Conservation (phyloP, 2,329 filamentous ascomycete species). For the Talaromyces sp. region DNA sequence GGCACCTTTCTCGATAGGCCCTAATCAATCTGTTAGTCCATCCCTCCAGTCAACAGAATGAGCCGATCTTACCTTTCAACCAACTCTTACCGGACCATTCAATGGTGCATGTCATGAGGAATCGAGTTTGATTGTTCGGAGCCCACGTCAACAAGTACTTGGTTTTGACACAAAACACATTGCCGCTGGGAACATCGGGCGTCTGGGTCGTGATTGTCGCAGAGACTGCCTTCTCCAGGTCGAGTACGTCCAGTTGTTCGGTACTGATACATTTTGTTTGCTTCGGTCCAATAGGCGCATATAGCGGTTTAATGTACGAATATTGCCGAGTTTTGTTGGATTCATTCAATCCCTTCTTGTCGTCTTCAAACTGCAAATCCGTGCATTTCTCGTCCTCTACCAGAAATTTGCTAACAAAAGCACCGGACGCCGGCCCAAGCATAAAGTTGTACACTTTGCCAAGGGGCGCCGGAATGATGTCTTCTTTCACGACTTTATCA, state of each 20-base stretch:
- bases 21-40: constrained; percentile 41
- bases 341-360: constrained; percentile 69
- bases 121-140: constrained; percentile 73
- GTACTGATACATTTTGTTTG: constrained; percentile 92
- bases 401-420: constrained; percentile 83
- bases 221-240: constrained; percentile 80
- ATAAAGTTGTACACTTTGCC: constrained; percentile 86
- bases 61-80: constrained; percentile 68
- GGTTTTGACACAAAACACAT: constrained; percentile 86
- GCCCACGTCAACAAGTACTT: constrained; percentile 94
- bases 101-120: constrained; percentile 82
- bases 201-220: constrained; percentile 81
- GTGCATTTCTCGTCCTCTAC: constrained; percentile 80
- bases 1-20: constrained; percentile 91
- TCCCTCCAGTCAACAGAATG: not conserved
- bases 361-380: constrained; percentile 78
- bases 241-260: constrained; percentile 75
- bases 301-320: constrained; percentile 87
- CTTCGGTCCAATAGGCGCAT: constrained; percentile 77
- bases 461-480: constrained; percentile 76
- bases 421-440: constrained; percentile 73
- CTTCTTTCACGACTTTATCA: constrained; percentile 79
- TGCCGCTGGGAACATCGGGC: constrained; percentile 91
- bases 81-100: constrained; percentile 99
- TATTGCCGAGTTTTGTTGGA: constrained; percentile 72